Evolutionary conservation across 1,284 basidiomycete species (phyloP), one percentile per base, ranked within the genome.

Genomic region (Cryptococcus maquisensis): DNA sequence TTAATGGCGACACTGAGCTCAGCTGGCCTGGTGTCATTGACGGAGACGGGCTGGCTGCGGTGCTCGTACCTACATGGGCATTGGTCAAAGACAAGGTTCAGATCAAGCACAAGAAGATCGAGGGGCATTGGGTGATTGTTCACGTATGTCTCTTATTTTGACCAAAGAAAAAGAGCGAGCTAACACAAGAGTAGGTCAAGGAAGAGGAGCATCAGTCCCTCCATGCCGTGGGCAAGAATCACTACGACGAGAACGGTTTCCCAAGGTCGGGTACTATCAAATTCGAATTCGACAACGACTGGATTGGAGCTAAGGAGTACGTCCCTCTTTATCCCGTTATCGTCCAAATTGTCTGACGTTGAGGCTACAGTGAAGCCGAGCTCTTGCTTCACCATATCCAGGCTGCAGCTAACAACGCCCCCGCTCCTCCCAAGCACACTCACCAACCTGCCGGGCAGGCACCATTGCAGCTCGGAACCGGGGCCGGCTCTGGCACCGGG

Each of bases 231-330:
- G 43, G 15, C 37, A 15, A 38, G 9, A 8, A 20, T 9, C 35
- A 35, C 13, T 18, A 48, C 24, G n/a, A 43, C 13, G 28, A 32
- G 28, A 32, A 23, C 43, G 9, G 15, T 13, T 51, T 41, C 42
- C 57, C 63, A 39, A 71, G 70, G 56, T 53, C 63, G 0, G 72
- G 72, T 7, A 52, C 52, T 21, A 62, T 74, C 64, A 64, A 62
- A 47, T 69, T 74, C 54, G 70, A 73, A 51, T 74, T 74, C 57
- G 65, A 69, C 64, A 67, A 66, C 51, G 72, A 71, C 52, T 74
- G 68, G 71, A 65, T 74, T 35, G 71, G 71, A 26, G 69, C 65
- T 45, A 74, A 73, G 60, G 71, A 62, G 72, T 73, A 52, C 60
- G 71, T 67, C 2, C 23, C 4, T 21, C 45, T 51, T 39, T 52